Evolutionary conservation across 164 flowering plant species (phyloP).

Genomic region (Sextonia rubra): DNA sequence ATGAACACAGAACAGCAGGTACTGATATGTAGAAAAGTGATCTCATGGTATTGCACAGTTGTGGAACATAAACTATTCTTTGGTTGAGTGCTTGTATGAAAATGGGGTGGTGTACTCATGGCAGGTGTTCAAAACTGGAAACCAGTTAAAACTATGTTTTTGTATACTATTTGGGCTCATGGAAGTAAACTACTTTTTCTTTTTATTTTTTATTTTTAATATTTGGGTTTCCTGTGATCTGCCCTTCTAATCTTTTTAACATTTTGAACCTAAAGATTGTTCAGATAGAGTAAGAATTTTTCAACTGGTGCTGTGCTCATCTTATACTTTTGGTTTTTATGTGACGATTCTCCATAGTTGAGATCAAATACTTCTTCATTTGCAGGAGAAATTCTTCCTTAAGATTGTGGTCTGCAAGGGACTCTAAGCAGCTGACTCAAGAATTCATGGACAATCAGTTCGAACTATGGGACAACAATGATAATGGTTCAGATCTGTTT

Average conservation of each 20-base stretch:
- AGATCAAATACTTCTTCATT: conserved; percentile 7
- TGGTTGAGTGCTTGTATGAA: background rate
- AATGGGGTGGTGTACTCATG: background rate
- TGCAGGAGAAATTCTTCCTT: conserved; percentile 33
- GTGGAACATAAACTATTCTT: background rate
- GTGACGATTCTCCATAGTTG: background rate
- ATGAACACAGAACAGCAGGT: background rate
- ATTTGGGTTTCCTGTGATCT: background rate
- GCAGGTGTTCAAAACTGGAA: background rate
- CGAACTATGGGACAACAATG: conserved; percentile 22
- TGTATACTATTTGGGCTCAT: background rate
- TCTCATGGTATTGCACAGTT: background rate
- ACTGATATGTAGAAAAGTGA: background rate
- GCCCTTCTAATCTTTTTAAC: background rate
- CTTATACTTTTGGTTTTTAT: background rate
- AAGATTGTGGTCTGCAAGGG: conserved; percentile 41
- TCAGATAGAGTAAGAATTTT: background rate
- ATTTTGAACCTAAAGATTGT: background rate
- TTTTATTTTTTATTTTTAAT: no score
- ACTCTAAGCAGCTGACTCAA: conserved; percentile 33
- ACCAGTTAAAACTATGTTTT: background rate
- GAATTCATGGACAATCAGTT: conserved; percentile 24
- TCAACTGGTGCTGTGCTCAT: conserved; percentile 1
- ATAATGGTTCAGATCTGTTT: conserved; percentile 36
- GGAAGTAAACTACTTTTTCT: background rate